These are phyloP conservation scores for Globisporangium ultimum DNA, from an alignment of 352 stramenopile genomes.

Conservation along the genomic window DNA sequence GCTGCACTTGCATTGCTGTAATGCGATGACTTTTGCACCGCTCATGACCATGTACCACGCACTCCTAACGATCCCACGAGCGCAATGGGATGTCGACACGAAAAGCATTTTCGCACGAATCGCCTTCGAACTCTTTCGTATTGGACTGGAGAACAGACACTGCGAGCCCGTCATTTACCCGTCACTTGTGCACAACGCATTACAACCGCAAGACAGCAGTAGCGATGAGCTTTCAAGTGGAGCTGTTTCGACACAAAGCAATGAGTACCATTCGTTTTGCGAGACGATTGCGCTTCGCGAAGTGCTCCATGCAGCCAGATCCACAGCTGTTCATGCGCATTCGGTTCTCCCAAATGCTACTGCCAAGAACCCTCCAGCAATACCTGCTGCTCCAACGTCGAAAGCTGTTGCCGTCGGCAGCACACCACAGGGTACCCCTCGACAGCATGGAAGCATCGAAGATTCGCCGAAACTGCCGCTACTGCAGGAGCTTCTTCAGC, in stretches of 20 bases:
- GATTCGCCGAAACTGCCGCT: slow-evolving; percentile 17
- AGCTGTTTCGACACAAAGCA: neutral
- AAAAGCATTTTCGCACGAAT: slow-evolving; percentile 45
- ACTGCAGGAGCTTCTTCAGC: slow-evolving; percentile 35
- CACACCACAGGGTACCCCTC: slow-evolving; percentile 12
- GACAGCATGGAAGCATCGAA: slow-evolving; percentile 9
- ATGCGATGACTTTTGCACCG: slow-evolving; percentile 39
- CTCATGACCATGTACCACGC: slow-evolving; percentile 57
- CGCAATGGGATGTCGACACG: slow-evolving; percentile 47
- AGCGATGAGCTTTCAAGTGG: neutral
- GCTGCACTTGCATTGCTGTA: slow-evolving; percentile 47
- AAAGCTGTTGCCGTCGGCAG: neutral
- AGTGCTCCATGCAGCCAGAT: neutral
- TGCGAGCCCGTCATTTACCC: slow-evolving; percentile 20
- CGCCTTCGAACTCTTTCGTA: slow-evolving; percentile 58
- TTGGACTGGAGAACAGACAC: slow-evolving; percentile 22
- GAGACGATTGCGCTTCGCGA: slow-evolving; percentile 6
- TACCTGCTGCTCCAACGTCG: neutral
- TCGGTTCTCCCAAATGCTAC: neutral
- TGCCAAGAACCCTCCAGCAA: slow-evolving; percentile 1
- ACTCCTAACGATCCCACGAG: slow-evolving; percentile 18
- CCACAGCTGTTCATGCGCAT: neutral
- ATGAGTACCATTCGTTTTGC: slow-evolving; percentile 12
- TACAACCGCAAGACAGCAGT: neutral
- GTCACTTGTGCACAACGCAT: slow-evolving; percentile 13